Evolutionary conservation across 495 filamentous ascomycete species (phyloP), one percentile per base, ranked within the genome.

Genomic region (Pyrenula massariospora): DNA sequence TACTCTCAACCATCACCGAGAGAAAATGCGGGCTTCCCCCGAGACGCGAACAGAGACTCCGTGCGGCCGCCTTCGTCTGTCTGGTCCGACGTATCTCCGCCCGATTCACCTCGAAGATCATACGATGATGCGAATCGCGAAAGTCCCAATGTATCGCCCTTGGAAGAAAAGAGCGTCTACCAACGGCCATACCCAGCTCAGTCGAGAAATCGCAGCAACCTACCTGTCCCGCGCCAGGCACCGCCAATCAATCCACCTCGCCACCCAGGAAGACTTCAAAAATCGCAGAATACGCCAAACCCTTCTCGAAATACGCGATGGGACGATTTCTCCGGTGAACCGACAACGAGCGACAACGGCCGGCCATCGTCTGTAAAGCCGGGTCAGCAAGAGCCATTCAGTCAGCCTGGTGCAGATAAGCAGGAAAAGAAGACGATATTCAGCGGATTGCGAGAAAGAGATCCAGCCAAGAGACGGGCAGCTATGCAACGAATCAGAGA

Each of bases 251-350:
- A 49, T 21, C 56, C 63, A n/a, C 52, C 54, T 25, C 58, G 59
- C n/a, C 51, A 25, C 22, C 2, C 48, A 15, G 19, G 51, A 20
- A 36, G 23, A 31, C n/a, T 51, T 47, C 10, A 54, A 31, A 48
- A 21, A 48, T 20, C 52, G 15, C 31, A 31, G 55, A 24, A 51
- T 57, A 21, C 52, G 49, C 53, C 24, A 58, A 64, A 52, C 49
- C 56, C 24, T 64, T 50, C 15, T 53, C 52, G 42, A 67, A 12
- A 53, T 58, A 72, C 73, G 2, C 64, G 66, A 59, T 77, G 74
- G 77, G 74, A 81, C 65, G 69, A 70, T 48, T 77, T 71, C 57
- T 76, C 78, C 1, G 73, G 72, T 5, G 77, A 78, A 52, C 73
- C 75, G 47, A 76, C 73, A 8, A 64, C 63, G 1, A 69, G 60